A percentile compares a stretch with the other conserved stretches of the same genome.
phyloP scores from a whole-genome alignment of 345 rosid species.

The Sonneratia alba region DNA sequence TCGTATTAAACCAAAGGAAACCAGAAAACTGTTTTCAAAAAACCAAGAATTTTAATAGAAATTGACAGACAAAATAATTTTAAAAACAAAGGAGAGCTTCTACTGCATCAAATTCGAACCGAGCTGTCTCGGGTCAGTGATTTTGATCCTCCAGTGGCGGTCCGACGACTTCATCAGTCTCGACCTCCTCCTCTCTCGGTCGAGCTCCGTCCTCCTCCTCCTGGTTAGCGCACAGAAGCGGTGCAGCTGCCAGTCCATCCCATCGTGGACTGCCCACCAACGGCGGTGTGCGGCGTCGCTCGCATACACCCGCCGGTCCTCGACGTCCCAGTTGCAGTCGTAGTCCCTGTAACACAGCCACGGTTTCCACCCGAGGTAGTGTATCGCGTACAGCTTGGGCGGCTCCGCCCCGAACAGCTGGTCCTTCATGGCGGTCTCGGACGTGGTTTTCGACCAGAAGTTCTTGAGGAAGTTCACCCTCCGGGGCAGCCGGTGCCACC shows the following conservation, averaged over 20 bases:
- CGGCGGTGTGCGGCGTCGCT: conserved; percentile 73
- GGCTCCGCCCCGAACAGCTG: conserved; percentile 70
- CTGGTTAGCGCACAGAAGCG: conserved; percentile 59
- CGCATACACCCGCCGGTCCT: conserved; percentile 50
- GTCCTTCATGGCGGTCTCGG: conserved; percentile 58
- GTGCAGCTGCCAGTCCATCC: conserved; percentile 51
- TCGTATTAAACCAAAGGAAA: not conserved
- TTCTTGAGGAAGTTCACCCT: conserved; percentile 77
- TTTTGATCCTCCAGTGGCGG: conserved; percentile 64
- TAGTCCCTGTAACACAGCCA: conserved; percentile 92
- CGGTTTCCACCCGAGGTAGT: conserved; percentile 79
- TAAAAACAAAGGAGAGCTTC: not conserved
- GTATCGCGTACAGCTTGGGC: conserved; percentile 63
- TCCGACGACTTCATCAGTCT: conserved; percentile 34
- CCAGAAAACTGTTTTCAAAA: not conserved
- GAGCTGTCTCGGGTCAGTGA: conserved; percentile 62
- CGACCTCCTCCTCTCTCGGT: conserved; percentile 67
- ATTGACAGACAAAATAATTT: too few relatives aligned
- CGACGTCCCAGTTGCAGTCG: conserved; percentile 73
- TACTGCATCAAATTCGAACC: conserved; percentile 5
- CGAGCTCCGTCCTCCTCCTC: conserved; percentile 53
- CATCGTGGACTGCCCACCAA: conserved; percentile 82
- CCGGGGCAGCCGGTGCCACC: conserved; percentile 89
- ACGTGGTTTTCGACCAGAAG: conserved; percentile 74
- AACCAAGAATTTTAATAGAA: not conserved